Base-by-base conservation (phyloP, 2,329 filamentous ascomycete genomes). In the Gremmenia infestans region DNA sequence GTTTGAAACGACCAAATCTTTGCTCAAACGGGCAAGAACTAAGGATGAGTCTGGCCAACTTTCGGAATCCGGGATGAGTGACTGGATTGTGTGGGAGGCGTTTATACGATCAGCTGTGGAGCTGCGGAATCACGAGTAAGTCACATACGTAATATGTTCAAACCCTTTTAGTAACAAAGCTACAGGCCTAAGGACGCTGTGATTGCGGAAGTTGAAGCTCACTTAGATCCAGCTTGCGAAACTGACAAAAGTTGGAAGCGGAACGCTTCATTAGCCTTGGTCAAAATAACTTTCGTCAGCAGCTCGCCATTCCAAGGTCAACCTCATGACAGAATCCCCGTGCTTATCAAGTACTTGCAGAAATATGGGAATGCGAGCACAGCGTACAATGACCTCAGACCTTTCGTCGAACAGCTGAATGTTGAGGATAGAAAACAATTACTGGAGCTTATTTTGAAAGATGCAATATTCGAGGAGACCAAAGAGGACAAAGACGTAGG, bases 191-290 rank as follows among this genome's bases (percentile, higher is more conserved):
- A 46, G n/a, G 53, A 55, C 15, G 54, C 57, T 25, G 61, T 68
- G 23, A 50, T 58, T 22, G 53, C 51, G 7, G 67, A 70, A 57
- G 53, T 68, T 7, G 59, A 69, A 57, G 61, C 66, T 19, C 67
- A 71, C 55, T 50, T 69, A 39, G 63, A 67, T 37, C 63, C 63
- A 40, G 49, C 49, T 14, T 67, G 63, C 35, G 62, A 63, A 15
- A 60, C 70, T 40, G 68, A 70, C 48, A 71, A 71, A 43, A 68
- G 64, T 23, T 70, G 65, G 63, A 63, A 61, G 56, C 60, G 69
- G 58, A 71, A 71, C 58, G 69, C 68, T 5, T 68, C 66, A 39
- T 54, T 71, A 8, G 67, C 69, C 9, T 59, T 53, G 57, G 59
- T 68, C 4, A 65, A 59, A 17, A 52, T 65, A 32, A 53, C 57